Base-by-base conservation (phyloP, 805 yeast genomes). In the Pichia rugopelliculosa region DNA sequence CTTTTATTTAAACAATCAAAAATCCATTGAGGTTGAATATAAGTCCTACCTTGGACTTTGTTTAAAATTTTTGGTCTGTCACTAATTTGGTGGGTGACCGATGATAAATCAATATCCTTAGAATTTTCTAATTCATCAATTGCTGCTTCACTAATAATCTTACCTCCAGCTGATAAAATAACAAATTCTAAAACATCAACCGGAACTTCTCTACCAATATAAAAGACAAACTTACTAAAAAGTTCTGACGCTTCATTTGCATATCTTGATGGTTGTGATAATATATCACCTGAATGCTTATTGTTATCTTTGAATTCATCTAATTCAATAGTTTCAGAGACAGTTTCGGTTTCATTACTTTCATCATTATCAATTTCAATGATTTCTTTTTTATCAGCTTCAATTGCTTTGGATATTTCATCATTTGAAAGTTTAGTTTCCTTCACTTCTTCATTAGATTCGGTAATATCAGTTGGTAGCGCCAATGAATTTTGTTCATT, bases 1-100 rank as follows among this genome's bases (percentile, higher is more conserved):
- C 79, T 77, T 68, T 84, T 84, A 71, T 93, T 93, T 51, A 93
- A 71, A 60, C 84, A 82, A 65, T 93, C 99, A 65, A 93, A 90
- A 26, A 93, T 74, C 99, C 99, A 93, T 73, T 93, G 99, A 18
- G 99, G 99, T 70, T 93, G 99, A 42, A 91, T 66, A 62, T 93
- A 93, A 0, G 95, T 87, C 72, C 98, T 80, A 44, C 96, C 96
- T 51, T 88, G 84, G 39, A 89, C 87, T 63, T 82, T 87, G 53
- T 79, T 75, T 25, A 74, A 63, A 39, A 91, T 67, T 59, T 80
- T 82, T 26, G 99, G 98, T 67, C 99, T 82, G 68, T 93, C 99
- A 54, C 84, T 82, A 57, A 93, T 84, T 68, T 91, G 98, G 67
- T 93, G 99, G 15, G 99, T 93, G 43, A 93, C 79, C 44, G 74